Base-by-base conservation (phyloP, 306 rosid genomes). In the Cucurbita maxima region DNA sequence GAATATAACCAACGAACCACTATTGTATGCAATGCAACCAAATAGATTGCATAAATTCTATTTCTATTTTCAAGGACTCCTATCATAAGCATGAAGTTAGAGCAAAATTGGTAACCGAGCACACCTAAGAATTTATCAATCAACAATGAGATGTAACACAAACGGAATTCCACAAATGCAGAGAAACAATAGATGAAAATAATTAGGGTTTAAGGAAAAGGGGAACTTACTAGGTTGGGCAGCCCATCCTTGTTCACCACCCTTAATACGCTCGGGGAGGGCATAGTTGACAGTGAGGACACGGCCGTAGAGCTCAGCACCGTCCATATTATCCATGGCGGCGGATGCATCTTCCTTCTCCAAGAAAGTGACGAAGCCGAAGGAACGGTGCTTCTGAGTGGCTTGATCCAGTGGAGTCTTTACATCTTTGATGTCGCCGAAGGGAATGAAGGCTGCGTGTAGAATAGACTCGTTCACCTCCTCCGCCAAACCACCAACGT, bases 181-280 rank as follows among this genome's bases (percentile, higher is more conserved):
- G 14, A 8, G 18, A 54, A 19, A n/a, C 13, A 50, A 79, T 56
- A 52, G 10, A 58, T 34, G 37, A 75, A 52, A 9, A 41, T 0
- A 71, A 75, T 37, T 66, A 11, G 67, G 69, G 52, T 50, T 69
- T 48, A 47, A 12, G 47, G 48, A 73, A 37, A 16, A 12, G 20
- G 30, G 36, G 71, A 20, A 63, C 81, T 37, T 83, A 92, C 97
- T 86, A 58, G 98, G 97, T 75, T 94, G 98, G 6, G 98, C 98
- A 48, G 98, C 98, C 98, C 97, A 94, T 15, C 98, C 98, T 67
- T 87, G 97, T 76, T 94, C 98, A 43, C 96, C 98, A 52, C 98
- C 98, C 94, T 94, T 94, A 63, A 94, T 94, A 6, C 62, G 60
- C 78, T 90, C 98, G 5, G 97, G 97, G 45, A 89, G 89, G 59